phyloP scores from a whole-genome alignment of 768 basidiomycete genomes.

The Mycena albidolilacea region DNA sequence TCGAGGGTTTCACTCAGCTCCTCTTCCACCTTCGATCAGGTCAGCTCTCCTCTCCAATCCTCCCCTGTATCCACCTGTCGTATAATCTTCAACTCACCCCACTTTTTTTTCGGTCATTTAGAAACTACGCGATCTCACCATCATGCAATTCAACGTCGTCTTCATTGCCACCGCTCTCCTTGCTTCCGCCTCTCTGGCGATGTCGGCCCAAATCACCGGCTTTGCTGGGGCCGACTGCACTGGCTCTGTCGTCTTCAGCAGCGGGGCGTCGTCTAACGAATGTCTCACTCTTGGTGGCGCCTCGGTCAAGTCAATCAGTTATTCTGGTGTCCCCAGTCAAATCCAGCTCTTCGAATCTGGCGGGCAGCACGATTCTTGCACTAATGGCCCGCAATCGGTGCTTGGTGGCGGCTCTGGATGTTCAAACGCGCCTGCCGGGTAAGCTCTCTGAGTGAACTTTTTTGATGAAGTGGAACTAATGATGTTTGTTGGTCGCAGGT shows the following conservation, averaged over 20 bases:
- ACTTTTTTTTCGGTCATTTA: conserved; percentile 6
- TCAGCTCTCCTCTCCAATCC: conserved; percentile 11
- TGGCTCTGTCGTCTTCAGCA: conserved; percentile 21
- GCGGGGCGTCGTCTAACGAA: background rate
- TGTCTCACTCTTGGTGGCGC: background rate
- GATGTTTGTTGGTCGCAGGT: conserved; percentile 1
- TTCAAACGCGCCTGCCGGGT: too few relatives aligned
- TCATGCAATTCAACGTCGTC: conserved; percentile 23
- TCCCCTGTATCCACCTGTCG: conserved; percentile 4
- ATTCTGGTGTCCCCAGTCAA: background rate
- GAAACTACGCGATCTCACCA: conserved; percentile 5
- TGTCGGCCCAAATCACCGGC: background rate
- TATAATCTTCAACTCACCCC: conserved; percentile 17
- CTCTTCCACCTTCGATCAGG: conserved; percentile 11
- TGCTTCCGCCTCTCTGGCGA: conserved; percentile 14
- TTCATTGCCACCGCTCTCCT: conserved; percentile 22
- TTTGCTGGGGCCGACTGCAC: conserved; percentile 20
- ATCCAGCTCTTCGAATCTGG: conserved; percentile 5
- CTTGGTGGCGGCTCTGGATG: too few relatives aligned
- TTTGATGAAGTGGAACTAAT: too few relatives aligned
- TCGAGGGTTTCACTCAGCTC: background rate
- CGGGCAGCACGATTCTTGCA: conserved; percentile 1
- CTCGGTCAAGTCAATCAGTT: conserved; percentile 3
- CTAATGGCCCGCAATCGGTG: conserved; percentile 9
- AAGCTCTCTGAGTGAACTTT: too few relatives aligned